These are phyloP conservation scores for Posidonia oceanica DNA, from an alignment of 116 monocot genomes.

Conservation along the genomic window DNA sequence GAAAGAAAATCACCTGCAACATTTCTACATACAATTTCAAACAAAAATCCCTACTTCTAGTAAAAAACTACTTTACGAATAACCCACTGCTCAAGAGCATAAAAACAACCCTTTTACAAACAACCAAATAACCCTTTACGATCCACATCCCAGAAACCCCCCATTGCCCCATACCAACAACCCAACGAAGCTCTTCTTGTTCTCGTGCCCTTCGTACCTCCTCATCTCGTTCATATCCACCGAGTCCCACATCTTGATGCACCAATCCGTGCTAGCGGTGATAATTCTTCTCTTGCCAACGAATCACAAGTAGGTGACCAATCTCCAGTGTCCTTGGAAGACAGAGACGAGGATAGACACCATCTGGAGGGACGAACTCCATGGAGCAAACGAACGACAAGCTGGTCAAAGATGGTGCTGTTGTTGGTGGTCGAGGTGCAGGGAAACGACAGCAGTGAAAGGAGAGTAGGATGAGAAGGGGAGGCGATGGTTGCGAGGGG, in stretches of 20 bases:
- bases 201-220: constrained; percentile 49
- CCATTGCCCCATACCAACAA: constrained; percentile 36
- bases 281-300: constrained; percentile 28
- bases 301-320: constrained; percentile 82
- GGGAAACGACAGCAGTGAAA: constrained; percentile 6
- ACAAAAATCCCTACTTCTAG: no score
- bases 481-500: no score
- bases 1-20: no score
- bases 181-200: constrained; percentile 57
- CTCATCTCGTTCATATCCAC: constrained; percentile 25
- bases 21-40: no score
- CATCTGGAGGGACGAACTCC: constrained; percentile 56
- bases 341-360: constrained; percentile 19
- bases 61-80: no score
- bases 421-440: no score
- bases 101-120: no score
- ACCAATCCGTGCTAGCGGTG: constrained; percentile 62
- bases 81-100: no score
- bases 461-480: no score
- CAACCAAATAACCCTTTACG: constrained; percentile 26
- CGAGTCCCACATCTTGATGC: constrained; percentile 50
- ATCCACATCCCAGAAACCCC: constrained; percentile 51
- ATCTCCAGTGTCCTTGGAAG: constrained; percentile 40
- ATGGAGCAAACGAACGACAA: constrained; percentile 47
- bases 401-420: no score